These are phyloP conservation scores for Moesziomyces sp. DNA, from an alignment of 1,284 basidiomycete species.

Conservation along the genomic window DNA sequence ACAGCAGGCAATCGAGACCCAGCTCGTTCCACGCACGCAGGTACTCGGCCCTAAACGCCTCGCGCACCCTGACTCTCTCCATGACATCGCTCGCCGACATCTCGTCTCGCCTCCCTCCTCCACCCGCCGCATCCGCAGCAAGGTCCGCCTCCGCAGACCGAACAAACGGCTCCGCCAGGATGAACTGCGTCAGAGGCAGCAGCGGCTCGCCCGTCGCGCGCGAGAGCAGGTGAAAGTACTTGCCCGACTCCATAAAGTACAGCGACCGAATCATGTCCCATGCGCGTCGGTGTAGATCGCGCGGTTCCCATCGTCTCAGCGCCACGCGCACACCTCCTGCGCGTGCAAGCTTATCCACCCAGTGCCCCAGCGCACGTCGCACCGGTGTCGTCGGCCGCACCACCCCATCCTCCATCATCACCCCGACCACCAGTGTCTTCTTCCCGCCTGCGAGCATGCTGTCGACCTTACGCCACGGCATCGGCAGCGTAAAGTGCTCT, in stretches of 20 bases:
- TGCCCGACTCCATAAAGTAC: constrained; percentile 53
- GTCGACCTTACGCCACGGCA: constrained; percentile 34
- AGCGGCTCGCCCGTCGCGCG: constrained; percentile 43
- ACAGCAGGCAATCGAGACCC: constrained; percentile 42
- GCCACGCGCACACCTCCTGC: constrained; percentile 12
- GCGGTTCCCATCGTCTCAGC: constrained; percentile 24
- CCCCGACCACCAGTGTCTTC: constrained; percentile 23
- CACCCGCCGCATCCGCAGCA: constrained; percentile 1
- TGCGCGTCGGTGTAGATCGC: constrained; percentile 30
- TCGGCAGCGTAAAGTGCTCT: constrained; percentile 19
- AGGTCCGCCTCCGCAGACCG: constrained; percentile 14
- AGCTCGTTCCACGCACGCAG: constrained; percentile 30
- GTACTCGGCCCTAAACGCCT: constrained; percentile 32
- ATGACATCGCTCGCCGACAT: constrained; percentile 34
- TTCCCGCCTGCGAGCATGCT: constrained; percentile 4
- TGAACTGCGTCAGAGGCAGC: constrained; percentile 40
- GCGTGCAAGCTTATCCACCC: constrained; percentile 19
- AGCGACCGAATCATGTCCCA: constrained; percentile 50
- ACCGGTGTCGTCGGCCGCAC: constrained; percentile 36
- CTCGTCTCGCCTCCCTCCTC: constrained; percentile 10
- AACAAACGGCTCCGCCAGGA: constrained; percentile 37
- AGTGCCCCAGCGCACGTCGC: constrained; percentile 23
- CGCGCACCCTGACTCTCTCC: constrained; percentile 12
- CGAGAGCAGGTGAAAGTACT: constrained; percentile 33
- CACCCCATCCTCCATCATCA: constrained; percentile 40